A percentile compares a stretch with the other conserved stretches of the same genome.
phyloP scores from a whole-genome alignment of 108 stramenopile genomes.

The Nitzschia sp. region DNA sequence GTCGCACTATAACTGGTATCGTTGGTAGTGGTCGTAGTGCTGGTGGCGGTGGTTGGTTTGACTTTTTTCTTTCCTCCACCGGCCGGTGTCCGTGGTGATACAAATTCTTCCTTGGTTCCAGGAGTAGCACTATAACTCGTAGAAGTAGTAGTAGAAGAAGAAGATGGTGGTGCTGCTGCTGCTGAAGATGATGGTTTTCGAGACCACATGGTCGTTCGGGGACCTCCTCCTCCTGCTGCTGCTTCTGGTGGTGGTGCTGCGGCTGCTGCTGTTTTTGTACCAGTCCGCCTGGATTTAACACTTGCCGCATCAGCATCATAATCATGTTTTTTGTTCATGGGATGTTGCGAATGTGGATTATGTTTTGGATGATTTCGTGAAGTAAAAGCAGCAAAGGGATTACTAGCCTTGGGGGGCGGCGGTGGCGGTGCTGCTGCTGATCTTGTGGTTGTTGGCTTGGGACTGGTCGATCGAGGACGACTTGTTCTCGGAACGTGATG shows the following conservation, averaged over 20 bases:
- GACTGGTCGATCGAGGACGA: neutral
- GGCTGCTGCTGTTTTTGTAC: no score
- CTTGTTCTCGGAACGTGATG: neutral
- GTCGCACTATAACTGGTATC: no score
- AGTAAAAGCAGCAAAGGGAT: neutral
- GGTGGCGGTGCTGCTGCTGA: neutral
- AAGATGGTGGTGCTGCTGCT: neutral
- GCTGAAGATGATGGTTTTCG: no score
- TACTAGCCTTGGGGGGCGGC: no score
- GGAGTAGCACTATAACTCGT: conserved; percentile 5
- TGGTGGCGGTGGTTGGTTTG: no score
- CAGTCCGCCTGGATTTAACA: no score
- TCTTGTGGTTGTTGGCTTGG: neutral
- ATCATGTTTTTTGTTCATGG: neutral
- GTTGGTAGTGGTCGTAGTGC: no score
- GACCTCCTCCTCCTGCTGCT: neutral
- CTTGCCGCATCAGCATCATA: no score
- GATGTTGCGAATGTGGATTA: conserved; percentile 9
- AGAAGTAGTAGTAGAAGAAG: no score
- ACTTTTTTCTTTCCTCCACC: neutral
- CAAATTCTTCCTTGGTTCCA: neutral
- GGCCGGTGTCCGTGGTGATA: neutral
- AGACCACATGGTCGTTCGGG: neutral
- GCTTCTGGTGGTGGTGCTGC: conserved; percentile 3
- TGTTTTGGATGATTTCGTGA: neutral